phyloP scores from a whole-genome alignment of 2,329 filamentous ascomycete genomes.

The Xylaria sp. region DNA sequence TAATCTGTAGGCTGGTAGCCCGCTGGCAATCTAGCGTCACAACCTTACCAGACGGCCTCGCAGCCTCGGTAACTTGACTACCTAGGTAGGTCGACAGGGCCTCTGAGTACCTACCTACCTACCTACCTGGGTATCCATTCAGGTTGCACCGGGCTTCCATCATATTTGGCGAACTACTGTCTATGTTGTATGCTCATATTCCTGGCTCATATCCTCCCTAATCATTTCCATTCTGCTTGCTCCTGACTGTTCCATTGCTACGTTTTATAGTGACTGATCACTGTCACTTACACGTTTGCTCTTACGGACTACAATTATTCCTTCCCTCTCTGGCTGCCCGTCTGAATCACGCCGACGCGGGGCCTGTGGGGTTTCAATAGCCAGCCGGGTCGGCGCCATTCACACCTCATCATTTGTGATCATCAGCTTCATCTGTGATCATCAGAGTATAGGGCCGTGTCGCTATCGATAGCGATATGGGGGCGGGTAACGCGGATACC shows the following conservation, averaged over 20 bases:
- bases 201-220: background rate
- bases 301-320: background rate
- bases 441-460: background rate
- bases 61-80: background rate
- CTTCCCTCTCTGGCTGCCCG: background rate
- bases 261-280: too few species aligned
- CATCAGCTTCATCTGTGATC: background rate
- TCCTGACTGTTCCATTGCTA: background rate
- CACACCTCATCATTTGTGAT: background rate
- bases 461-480: slow-evolving; percentile 20
- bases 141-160: slow-evolving; percentile 8
- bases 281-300: background rate
- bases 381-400: background rate
- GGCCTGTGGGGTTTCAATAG: slow-evolving; percentile 1
- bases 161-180: background rate
- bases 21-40: too few species aligned
- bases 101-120: background rate
- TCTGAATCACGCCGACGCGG: slow-evolving; percentile 3
- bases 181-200: background rate
- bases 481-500: slow-evolving; percentile 18
- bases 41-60: background rate
- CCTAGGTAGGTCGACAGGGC: too few species aligned
- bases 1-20: too few species aligned
- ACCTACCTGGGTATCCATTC: slow-evolving; percentile 8
- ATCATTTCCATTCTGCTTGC: background rate